A percentile compares a stretch with the other conserved stretches of the same genome.
Conservation (phyloP, 2,329 filamentous ascomycete genomes). For the Penicillium sp. region DNA sequence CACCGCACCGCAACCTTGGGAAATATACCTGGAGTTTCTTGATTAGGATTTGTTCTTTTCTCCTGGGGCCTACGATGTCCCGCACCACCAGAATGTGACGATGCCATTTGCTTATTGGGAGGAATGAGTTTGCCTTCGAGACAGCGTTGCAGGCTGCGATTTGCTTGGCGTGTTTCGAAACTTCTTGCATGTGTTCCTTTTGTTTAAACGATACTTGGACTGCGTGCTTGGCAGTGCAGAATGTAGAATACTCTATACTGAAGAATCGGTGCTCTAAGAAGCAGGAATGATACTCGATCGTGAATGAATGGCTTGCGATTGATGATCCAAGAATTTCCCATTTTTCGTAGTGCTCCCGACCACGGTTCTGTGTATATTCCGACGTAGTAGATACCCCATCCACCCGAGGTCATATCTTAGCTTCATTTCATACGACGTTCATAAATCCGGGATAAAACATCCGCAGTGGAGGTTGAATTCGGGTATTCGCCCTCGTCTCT, state of each 20-base stretch:
- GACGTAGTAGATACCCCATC: neutral
- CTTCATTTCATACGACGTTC: neutral
- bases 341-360: neutral
- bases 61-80: constrained; percentile 8
- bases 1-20: neutral
- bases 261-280: neutral
- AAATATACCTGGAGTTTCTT: constrained; percentile 16
- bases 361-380: neutral
- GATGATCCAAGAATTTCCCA: neutral
- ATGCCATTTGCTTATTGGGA: neutral
- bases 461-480: neutral
- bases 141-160: neutral
- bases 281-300: neutral
- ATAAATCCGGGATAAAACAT: neutral
- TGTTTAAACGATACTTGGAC: neutral
- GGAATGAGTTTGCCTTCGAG: neutral
- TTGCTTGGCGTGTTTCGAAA: neutral
- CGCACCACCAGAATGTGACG: constrained; percentile 17
- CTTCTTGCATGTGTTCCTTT: neutral
- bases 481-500: neutral
- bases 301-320: neutral
- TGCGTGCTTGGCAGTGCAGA: constrained; percentile 1
- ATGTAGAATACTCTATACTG: constrained; percentile 13
- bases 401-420: neutral
- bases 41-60: neutral